phyloP scores from a whole-genome alignment of 306 rosid genomes.

The Crataegus laevigata region DNA sequence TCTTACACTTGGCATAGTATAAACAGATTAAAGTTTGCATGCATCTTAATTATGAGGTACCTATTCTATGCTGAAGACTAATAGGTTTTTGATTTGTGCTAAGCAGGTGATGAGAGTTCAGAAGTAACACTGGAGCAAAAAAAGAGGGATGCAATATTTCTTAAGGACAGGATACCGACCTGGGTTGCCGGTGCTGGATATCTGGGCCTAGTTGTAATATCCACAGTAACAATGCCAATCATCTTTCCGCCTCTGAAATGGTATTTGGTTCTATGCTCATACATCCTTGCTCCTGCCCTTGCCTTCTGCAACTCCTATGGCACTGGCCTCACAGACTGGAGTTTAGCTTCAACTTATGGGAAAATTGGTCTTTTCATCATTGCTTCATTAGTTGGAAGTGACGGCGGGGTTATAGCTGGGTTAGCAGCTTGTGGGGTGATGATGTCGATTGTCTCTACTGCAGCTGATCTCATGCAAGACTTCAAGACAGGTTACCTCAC shows the following conservation, averaged over 20 bases:
- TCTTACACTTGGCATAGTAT: neutral
- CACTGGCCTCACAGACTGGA: conserved; percentile 86
- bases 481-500: conserved; percentile 97
- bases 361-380: conserved; percentile 84
- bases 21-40: neutral
- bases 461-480: conserved; percentile 99
- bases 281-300: conserved; percentile 81
- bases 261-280: conserved; percentile 78
- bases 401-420: conserved; percentile 91
- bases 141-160: conserved; percentile 59
- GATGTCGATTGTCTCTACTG: conserved; percentile 94
- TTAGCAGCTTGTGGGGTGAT: conserved; percentile 74
- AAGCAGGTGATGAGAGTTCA: conserved; percentile 49
- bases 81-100: conserved; percentile 19
- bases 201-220: conserved; percentile 67
- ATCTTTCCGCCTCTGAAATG: conserved; percentile 92
- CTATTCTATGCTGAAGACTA: conserved; percentile 10
- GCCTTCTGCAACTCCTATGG: conserved; percentile 97
- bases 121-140: conserved; percentile 39
- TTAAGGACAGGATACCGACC: conserved; percentile 69
- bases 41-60: neutral
- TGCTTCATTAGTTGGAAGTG: conserved; percentile 64
- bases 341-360: conserved; percentile 69
- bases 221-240: conserved; percentile 59
- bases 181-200: conserved; percentile 92